Percentiles rank a stretch among this genome's conserved stretches.
Evolutionary conservation across 306 rosid species (phyloP).

Genomic region (peach (Prunus persica)): DNA sequence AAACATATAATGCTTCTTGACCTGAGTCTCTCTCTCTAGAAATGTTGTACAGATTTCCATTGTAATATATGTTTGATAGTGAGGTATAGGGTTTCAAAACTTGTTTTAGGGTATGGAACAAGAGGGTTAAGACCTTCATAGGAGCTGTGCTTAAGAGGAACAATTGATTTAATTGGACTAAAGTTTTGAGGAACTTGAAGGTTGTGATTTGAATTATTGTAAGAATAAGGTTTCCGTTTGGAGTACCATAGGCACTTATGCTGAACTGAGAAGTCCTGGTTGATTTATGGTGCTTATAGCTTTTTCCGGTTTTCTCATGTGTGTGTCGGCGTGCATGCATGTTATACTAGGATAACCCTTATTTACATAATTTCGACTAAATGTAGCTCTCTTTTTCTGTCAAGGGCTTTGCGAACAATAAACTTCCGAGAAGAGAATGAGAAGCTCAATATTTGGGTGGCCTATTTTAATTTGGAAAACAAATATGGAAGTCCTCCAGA

Average conservation of each 20-base stretch:
- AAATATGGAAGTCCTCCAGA: slow-evolving; percentile 78
- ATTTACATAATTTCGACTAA: not conserved
- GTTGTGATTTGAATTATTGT: too few species aligned
- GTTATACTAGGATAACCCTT: not conserved
- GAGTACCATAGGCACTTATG: not conserved
- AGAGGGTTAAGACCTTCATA: not conserved
- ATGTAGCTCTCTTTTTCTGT: slow-evolving; percentile 2
- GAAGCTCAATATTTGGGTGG: slow-evolving; percentile 91
- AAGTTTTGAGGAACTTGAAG: too few species aligned
- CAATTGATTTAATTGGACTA: too few species aligned
- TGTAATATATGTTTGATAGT: not conserved
- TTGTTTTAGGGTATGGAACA: not conserved
- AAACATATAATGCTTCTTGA: not conserved
- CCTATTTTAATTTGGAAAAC: slow-evolving; percentile 87
- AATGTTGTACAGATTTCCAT: not conserved
- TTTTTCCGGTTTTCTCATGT: not conserved
- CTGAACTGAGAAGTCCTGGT: not conserved
- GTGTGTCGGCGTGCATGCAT: not conserved
- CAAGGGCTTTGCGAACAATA: slow-evolving; percentile 85
- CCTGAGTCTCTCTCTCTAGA: not conserved
- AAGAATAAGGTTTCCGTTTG: too few species aligned
- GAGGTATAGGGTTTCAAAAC: not conserved
- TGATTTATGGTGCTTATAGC: not conserved
- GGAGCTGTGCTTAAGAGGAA: too few species aligned
- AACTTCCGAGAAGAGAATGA: slow-evolving; percentile 85